Conservation (phyloP, 1,139 yeast genomes). For the Kluyveromyces marxianus region DNA sequence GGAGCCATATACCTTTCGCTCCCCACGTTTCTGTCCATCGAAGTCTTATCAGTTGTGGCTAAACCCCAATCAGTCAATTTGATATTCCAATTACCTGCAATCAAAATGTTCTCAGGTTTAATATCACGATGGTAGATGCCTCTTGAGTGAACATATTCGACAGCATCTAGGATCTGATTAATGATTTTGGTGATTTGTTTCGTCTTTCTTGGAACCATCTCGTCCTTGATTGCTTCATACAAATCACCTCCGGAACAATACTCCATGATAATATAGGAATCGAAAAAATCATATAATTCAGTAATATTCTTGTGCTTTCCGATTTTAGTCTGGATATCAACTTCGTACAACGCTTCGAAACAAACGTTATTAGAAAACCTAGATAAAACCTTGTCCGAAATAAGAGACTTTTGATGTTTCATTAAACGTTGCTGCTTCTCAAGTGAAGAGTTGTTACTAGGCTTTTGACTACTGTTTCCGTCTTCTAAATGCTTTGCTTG, state of each 20-base stretch:
- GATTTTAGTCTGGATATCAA: constrained; percentile 60
- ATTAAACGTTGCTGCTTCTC: constrained; percentile 19
- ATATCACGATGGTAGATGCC: constrained; percentile 81
- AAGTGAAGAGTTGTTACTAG: too few relatives aligned
- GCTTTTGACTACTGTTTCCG: too few relatives aligned
- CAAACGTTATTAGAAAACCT: constrained; percentile 34
- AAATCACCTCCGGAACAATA: constrained; percentile 89
- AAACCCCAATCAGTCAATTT: constrained; percentile 90
- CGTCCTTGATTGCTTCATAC: constrained; percentile 84
- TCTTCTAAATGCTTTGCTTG: constrained; percentile 4
- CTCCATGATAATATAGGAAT: constrained; percentile 73
- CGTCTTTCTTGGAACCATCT: constrained; percentile 72
- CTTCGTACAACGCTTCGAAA: constrained; percentile 74
- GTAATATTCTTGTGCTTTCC: constrained; percentile 54
- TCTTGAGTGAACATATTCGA: constrained; percentile 65
- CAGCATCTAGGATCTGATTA: constrained; percentile 68
- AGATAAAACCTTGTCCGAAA: constrained; percentile 28
- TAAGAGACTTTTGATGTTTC: constrained; percentile 22
- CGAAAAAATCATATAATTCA: constrained; percentile 66
- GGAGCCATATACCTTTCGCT: constrained; percentile 98
- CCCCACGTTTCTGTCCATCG: constrained; percentile 85
- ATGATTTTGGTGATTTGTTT: constrained; percentile 69
- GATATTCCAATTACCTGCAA: constrained; percentile 64
- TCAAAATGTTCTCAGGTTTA: constrained; percentile 82
- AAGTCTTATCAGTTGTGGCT: constrained; percentile 59